Base-by-base conservation (phyloP, 106 monocot species). In the Iris macrosiphon region DNA sequence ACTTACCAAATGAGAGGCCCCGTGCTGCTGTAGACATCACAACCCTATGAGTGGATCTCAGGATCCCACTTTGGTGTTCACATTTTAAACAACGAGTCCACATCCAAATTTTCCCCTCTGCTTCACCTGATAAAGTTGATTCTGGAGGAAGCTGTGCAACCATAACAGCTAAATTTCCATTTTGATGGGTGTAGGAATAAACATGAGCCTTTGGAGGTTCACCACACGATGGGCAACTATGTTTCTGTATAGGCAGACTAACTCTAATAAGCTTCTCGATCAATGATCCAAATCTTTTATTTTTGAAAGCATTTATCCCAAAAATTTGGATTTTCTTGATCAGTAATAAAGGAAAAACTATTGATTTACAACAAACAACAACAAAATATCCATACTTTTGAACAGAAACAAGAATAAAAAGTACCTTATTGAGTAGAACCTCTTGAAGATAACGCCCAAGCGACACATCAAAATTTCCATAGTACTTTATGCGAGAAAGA, bases 1-100 rank as follows among this genome's bases (percentile, higher is more conserved):
- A 99, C 60, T 99, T 99, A 11, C 90, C 98, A 70, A 99, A 99
- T 15, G 91, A 91, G 34, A 99, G 79, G 57, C 73, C 62, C 10
- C 78, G 77, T 14, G 98, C 91, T 55, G 73, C 71, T 44, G 68
- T 55, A 33, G 98, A 99, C 71, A 99, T 76, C 13, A 84, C 67
- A 58, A 87, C 90, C 52, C 98, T 77, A 28, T 28, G 64, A 0
- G 82, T 68, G 33, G 89, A 51, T 61, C 49, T 64, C 35, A 80
- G 64, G 4, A 70, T 44, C 21, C 78, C 83, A 54, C 22, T 66
- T 73, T 91, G 78, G 52, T 62, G 60, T 55, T 75, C 67, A 63
- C 98, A 99, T 67, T 81, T 87, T 47, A 91, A 63, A 48, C 98
- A 99, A 24, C 87, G 57, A 27, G 87, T 91, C 98, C 98, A 99